Base-by-base conservation (phyloP, 192 early-diverging fungal genomes). In the Coemansia sp. region DNA sequence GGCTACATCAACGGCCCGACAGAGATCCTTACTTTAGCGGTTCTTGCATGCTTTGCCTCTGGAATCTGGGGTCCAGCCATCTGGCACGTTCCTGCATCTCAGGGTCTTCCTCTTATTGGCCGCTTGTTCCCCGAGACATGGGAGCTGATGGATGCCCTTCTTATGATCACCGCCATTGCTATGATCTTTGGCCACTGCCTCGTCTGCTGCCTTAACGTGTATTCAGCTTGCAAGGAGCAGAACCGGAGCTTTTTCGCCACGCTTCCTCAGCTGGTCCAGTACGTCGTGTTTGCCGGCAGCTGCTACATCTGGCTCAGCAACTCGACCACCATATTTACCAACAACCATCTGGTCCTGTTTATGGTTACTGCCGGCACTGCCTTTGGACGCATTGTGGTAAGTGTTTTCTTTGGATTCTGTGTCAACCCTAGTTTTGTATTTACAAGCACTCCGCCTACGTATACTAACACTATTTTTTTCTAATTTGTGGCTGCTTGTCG, bases 1-100 rank as follows among this genome's bases (percentile, higher is more conserved):
- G 92, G 92, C 2, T 89, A 91, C 66, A 61, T 94, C 63, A 94
- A 94, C 65, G 94, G 94, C 37, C 93, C 94, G 20, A 94, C 92
- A 4, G 94, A 96, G 79, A 91, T 93, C 51, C 81, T 96, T 53
- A 85, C 94, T 22, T 35, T 90, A 17, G 90, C 88, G 28, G 91
- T 90, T 64, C 39, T 89, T 14, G 84, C 84, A 12, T 87, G 91
- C 71, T 72, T 90, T 53, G 75, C 87, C 51, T 93, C 93, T 36
- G 92, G 93, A 12, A 80, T 91, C 69, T 89, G 81, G 76, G 81
- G 81, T 28, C 78, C 86, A n/a, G 67, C 54, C 11, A 85, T 85
- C 62, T 87, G 71, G 79, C 74, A 79, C 22, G 74, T 77, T 12
- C 69, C 73, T 12, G 81, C 77, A 5, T 36, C 73, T 6, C 58